phyloP scores from a whole-genome alignment of 805 yeast species.

The Pichia nanzhaoensis region DNA sequence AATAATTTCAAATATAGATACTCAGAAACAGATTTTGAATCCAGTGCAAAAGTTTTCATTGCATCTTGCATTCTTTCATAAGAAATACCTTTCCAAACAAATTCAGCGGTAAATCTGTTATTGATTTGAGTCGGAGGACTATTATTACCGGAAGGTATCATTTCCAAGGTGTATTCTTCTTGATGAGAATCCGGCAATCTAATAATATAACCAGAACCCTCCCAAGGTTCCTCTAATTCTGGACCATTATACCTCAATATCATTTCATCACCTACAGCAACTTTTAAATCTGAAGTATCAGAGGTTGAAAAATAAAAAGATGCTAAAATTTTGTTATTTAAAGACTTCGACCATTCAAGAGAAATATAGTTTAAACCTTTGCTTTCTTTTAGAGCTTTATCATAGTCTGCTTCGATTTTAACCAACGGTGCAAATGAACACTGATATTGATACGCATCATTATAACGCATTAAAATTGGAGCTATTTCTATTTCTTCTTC shows the following conservation, averaged over 20 bases:
- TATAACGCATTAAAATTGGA: conserved; percentile 70
- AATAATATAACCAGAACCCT: conserved; percentile 62
- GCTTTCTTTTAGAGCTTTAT: conserved; percentile 64
- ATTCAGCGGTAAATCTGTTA: conserved; percentile 72
- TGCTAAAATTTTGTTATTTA: conserved; percentile 59
- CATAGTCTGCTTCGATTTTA: conserved; percentile 75
- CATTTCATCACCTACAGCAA: conserved; percentile 83
- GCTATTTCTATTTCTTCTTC: conserved; percentile 51
- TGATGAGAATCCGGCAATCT: conserved; percentile 60
- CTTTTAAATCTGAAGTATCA: conserved; percentile 58
- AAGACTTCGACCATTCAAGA: conserved; percentile 67
- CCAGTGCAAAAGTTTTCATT: conserved; percentile 61
- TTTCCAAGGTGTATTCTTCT: conserved; percentile 68
- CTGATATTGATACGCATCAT: conserved; percentile 81
- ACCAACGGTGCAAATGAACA: conserved; percentile 79
- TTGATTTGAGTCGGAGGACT: conserved; percentile 54
- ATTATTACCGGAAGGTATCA: conserved; percentile 34
- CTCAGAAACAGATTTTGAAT: conserved; percentile 62
- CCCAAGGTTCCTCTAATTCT: conserved; percentile 54
- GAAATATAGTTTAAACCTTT: conserved; percentile 67
- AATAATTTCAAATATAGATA: conserved; percentile 69
- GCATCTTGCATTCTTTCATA: conserved; percentile 83
- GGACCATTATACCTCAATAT: conserved; percentile 56
- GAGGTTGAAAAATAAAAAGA: conserved; percentile 61
- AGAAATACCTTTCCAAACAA: conserved; percentile 83